Percentiles rank a stretch among this genome's conserved stretches.
Conservation (phyloP, 768 basidiomycete species). For the Naganishia antarctica region DNA sequence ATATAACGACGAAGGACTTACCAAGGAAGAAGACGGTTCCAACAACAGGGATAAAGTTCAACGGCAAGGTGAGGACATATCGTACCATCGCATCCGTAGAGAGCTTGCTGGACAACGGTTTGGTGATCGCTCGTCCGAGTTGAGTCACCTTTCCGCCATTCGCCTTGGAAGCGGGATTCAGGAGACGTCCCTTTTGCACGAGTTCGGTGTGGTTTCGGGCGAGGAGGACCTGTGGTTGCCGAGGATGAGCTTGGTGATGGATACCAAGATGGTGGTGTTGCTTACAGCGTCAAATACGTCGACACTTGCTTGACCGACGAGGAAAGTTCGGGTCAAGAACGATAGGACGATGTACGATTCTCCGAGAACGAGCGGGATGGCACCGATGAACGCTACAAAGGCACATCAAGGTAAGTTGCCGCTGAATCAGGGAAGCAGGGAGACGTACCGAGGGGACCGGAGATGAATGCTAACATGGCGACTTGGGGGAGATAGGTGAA, state of each 20-base stretch:
- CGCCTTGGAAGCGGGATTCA: slow-evolving; percentile 39
- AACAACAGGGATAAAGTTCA: slow-evolving; percentile 64
- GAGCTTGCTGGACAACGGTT: slow-evolving; percentile 49
- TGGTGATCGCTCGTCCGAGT: slow-evolving; percentile 54
- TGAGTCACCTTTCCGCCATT: slow-evolving; percentile 51
- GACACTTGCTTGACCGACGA: slow-evolving; percentile 52
- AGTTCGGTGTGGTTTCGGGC: slow-evolving; percentile 52
- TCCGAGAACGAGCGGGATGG: slow-evolving; percentile 54
- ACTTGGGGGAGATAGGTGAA: slow-evolving; percentile 62
- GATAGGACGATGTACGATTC: slow-evolving; percentile 53
- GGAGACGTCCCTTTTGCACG: slow-evolving; percentile 50
- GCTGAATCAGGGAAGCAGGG: neutral
- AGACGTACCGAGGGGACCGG: slow-evolving; percentile 58
- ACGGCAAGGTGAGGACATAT: slow-evolving; percentile 63
- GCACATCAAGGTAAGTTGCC: too few species aligned
- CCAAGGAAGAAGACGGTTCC: slow-evolving; percentile 63
- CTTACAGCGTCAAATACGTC: slow-evolving; percentile 56
- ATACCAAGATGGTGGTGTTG: neutral
- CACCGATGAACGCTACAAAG: slow-evolving; percentile 54
- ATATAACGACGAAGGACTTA: neutral
- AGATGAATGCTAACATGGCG: slow-evolving; percentile 60
- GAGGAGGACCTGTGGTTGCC: slow-evolving; percentile 44
- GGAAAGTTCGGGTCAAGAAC: slow-evolving; percentile 54
- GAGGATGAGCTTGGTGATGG: neutral
- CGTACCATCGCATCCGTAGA: slow-evolving; percentile 51